phyloP scores from a whole-genome alignment of 2,329 filamentous ascomycete genomes.

The Pseudopyricularia cyperi region DNA sequence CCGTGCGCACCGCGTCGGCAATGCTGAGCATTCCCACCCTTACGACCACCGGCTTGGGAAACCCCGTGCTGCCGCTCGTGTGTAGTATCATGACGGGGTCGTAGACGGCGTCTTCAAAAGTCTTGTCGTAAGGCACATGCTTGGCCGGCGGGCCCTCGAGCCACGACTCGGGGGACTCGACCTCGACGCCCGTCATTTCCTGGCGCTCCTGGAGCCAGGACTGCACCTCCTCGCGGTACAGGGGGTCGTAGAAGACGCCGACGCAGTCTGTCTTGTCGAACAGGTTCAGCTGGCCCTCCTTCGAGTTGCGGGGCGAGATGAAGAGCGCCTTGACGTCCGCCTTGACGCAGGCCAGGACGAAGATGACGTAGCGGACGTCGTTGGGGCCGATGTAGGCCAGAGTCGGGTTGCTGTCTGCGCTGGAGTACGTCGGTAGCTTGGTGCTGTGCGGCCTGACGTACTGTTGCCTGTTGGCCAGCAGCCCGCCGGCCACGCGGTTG shows the following conservation, averaged over 20 bases:
- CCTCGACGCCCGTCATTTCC: conserved; percentile 23
- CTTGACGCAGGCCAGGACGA: conserved; percentile 15
- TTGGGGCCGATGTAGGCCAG: conserved; percentile 31
- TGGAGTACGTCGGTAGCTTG: neutral
- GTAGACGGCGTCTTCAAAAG: conserved; percentile 26
- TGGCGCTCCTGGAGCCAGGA: conserved; percentile 21
- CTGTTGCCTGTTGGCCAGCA: neutral
- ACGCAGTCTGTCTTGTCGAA: conserved; percentile 29
- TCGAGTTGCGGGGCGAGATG: conserved; percentile 30
- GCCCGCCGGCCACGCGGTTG: conserved; percentile 5
- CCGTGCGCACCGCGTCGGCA: conserved; percentile 12
- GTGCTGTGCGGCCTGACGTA: neutral
- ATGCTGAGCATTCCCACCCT: conserved; percentile 23
- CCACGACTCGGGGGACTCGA: conserved; percentile 19
- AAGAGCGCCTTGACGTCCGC: conserved; percentile 23
- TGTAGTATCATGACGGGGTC: conserved; percentile 28
- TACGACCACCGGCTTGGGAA: conserved; percentile 30
- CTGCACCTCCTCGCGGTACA: conserved; percentile 16
- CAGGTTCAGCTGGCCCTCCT: conserved; percentile 29
- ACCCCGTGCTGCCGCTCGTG: conserved; percentile 31
- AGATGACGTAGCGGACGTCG: conserved; percentile 14
- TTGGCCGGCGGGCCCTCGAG: conserved; percentile 17
- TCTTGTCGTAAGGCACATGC: conserved; percentile 22
- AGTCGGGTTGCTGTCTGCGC: conserved; percentile 16
- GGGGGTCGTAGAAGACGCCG: conserved; percentile 19